phyloP scores from a whole-genome alignment of 1,284 basidiomycete genomes.

The Singerocomus rubriflavus region DNA sequence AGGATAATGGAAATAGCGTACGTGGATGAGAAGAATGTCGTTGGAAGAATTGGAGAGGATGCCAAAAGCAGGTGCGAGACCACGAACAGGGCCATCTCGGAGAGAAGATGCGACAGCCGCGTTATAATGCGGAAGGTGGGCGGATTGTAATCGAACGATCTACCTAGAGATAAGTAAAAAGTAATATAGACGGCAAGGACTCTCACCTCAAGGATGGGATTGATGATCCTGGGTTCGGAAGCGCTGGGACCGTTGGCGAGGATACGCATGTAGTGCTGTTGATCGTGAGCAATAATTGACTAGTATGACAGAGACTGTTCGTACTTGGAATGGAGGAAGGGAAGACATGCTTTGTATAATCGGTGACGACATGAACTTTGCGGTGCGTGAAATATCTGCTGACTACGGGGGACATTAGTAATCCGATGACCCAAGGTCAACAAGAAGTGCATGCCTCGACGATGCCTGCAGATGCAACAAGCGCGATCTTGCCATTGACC shows the following conservation, averaged over 20 bases:
- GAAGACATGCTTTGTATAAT: slow-evolving; percentile 61
- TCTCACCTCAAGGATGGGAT: slow-evolving; percentile 41
- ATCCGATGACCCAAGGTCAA: background rate
- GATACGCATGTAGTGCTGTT: slow-evolving; percentile 31
- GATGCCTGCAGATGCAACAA: slow-evolving; percentile 66
- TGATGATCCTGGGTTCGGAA: slow-evolving; percentile 10
- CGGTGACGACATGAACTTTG: slow-evolving; percentile 71
- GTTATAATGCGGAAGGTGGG: slow-evolving; percentile 69
- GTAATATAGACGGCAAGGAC: background rate
- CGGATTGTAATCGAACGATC: slow-evolving; percentile 71
- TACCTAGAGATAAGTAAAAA: slow-evolving; percentile 11
- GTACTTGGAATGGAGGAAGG: slow-evolving; percentile 56
- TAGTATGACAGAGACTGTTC: slow-evolving; percentile 10
- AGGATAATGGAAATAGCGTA: slow-evolving; percentile 31
- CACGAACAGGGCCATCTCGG: slow-evolving; percentile 68
- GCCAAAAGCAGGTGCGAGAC: slow-evolving; percentile 50
- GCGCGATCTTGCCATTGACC: slow-evolving; percentile 56
- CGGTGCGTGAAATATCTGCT: slow-evolving; percentile 62
- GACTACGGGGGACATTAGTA: slow-evolving; percentile 38
- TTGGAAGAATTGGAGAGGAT: slow-evolving; percentile 46
- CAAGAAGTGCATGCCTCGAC: slow-evolving; percentile 46
- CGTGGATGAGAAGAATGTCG: slow-evolving; percentile 61
- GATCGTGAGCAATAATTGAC: slow-evolving; percentile 14
- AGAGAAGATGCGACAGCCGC: slow-evolving; percentile 70
- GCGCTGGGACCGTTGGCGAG: slow-evolving; percentile 25